phyloP scores from a whole-genome alignment of 2,329 filamentous ascomycete genomes.

The Neonectria faginata region DNA sequence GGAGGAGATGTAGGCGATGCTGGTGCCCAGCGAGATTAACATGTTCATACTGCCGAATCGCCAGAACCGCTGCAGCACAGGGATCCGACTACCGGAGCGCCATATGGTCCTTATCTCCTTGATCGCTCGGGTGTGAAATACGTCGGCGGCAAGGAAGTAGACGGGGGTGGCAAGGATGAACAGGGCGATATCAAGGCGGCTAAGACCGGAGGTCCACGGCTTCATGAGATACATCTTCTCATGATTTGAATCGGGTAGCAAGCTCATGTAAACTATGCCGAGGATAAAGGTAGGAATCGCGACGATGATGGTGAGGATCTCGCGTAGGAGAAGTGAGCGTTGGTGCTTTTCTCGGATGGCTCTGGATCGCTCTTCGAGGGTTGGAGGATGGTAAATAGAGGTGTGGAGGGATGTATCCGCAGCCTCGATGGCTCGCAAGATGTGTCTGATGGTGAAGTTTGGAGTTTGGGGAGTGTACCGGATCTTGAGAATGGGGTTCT shows the following conservation, averaged over 20 bases:
- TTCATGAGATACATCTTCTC: constrained; percentile 75
- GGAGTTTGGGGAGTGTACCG: constrained; percentile 77
- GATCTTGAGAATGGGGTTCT: constrained; percentile 76
- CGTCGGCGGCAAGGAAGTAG: constrained; percentile 86
- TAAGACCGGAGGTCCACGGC: constrained; percentile 78
- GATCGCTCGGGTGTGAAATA: constrained; percentile 83
- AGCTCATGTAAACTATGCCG: constrained; percentile 90
- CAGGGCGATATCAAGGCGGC: constrained; percentile 80
- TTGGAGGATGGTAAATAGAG: constrained; percentile 82
- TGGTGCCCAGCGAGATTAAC: constrained; percentile 88
- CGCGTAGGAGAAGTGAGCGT: constrained; percentile 74
- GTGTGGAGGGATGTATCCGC: constrained; percentile 75
- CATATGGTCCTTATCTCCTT: constrained; percentile 85
- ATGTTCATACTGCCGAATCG: constrained; percentile 98
- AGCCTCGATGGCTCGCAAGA: constrained; percentile 74
- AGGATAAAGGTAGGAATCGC: constrained; percentile 88
- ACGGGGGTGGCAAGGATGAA: constrained; percentile 86
- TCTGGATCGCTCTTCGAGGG: constrained; percentile 83
- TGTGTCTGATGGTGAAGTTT: constrained; percentile 78
- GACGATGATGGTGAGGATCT: constrained; percentile 74
- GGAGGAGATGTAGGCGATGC: constrained; percentile 87
- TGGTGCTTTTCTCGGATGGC: constrained; percentile 78
- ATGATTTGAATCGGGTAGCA: constrained; percentile 70
- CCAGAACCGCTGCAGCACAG: constrained; percentile 81
- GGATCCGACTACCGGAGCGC: constrained; percentile 78